Conservation (phyloP, 148 eudicot genomes). For the Vaccinium macrocarpon region DNA sequence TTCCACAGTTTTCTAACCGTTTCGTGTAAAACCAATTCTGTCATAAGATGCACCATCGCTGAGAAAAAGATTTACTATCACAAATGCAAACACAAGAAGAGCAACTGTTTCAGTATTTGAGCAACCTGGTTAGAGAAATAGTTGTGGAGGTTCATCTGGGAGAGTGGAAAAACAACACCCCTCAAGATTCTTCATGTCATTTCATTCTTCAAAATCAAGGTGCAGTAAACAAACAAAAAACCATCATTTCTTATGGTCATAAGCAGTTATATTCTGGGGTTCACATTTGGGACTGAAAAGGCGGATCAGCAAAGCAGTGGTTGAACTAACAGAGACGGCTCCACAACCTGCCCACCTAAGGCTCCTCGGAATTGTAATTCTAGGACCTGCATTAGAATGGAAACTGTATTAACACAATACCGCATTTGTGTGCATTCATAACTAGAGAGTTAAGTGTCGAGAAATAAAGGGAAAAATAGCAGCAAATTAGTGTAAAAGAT, state of each 20-base stretch:
- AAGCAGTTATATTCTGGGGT: constrained; percentile 88
- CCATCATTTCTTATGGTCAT: constrained; percentile 52
- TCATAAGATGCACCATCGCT: no score
- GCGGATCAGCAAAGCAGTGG: constrained; percentile 71
- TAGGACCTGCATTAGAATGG: constrained; percentile 50
- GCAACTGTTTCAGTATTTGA: background rate
- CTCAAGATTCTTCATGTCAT: background rate
- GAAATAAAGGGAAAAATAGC: background rate
- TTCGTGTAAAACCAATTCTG: no score
- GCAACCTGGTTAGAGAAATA: background rate
- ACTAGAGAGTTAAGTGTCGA: no score
- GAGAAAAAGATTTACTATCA: background rate
- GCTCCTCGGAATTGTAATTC: constrained; percentile 76
- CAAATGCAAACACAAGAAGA: background rate
- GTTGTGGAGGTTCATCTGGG: background rate
- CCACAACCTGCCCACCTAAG: constrained; percentile 96
- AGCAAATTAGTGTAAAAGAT: background rate
- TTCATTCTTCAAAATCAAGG: background rate
- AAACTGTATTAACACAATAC: background rate
- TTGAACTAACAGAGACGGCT: constrained; percentile 57
- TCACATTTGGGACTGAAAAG: constrained; percentile 93
- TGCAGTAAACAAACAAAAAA: background rate
- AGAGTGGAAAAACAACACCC: background rate
- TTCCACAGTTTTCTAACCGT: no score
- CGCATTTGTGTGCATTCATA: no score